Conservation (phyloP, 2,329 filamentous ascomycete genomes). For the Penicillium glabrum region DNA sequence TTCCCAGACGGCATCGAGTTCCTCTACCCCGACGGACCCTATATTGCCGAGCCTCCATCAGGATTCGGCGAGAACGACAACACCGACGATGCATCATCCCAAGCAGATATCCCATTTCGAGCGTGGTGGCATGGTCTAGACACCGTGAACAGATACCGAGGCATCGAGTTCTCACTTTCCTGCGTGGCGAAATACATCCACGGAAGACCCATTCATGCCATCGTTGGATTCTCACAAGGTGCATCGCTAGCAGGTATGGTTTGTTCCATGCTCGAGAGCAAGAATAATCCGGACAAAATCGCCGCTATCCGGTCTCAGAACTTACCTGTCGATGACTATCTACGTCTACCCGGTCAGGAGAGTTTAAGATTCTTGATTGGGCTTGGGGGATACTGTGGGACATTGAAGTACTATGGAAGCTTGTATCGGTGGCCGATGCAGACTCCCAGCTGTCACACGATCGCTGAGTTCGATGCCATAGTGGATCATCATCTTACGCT, state of each 20-base stretch:
- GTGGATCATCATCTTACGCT: not conserved
- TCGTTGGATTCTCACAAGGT: slow-evolving; percentile 12
- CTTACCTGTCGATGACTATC: not conserved
- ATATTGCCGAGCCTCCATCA: not conserved
- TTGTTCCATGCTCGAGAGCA: slow-evolving; percentile 3
- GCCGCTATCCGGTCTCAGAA: slow-evolving; percentile 6
- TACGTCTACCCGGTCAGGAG: not conserved
- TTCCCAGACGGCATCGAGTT: slow-evolving; percentile 8
- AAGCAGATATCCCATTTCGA: not conserved
- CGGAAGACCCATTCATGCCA: slow-evolving; percentile 6
- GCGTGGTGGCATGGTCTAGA: slow-evolving; percentile 14
- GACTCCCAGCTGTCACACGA: not conserved
- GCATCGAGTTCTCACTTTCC: slow-evolving; percentile 5
- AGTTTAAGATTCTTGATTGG: not conserved
- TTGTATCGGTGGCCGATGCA: not conserved
- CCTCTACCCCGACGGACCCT: not conserved
- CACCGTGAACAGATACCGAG: slow-evolving; percentile 5
- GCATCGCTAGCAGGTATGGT: slow-evolving; percentile 6
- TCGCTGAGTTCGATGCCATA: not conserved
- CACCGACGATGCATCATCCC: too few species aligned
- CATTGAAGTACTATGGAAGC: not conserved
- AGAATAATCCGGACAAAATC: slow-evolving; percentile 1
- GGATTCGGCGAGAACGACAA: not conserved
- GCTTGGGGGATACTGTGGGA: not conserved
- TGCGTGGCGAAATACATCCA: slow-evolving; percentile 3